Evolutionary conservation across 306 rosid species (phyloP).

Genomic region (Purshia tridentata): DNA sequence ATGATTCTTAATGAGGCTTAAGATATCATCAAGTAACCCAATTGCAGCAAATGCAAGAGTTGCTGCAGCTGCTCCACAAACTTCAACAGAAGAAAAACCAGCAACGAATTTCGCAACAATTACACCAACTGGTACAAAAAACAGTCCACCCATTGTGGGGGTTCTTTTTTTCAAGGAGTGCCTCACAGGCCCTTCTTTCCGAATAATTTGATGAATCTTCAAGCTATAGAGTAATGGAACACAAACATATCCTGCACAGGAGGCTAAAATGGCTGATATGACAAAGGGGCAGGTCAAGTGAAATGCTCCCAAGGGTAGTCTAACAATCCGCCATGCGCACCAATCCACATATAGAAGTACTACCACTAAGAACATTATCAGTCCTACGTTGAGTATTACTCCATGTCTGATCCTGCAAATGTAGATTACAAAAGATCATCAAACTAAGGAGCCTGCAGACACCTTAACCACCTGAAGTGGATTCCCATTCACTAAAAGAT

Average conservation of each 20-base stretch:
- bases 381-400: slow-evolving; percentile 53
- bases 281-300: slow-evolving; percentile 84
- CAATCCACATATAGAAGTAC: slow-evolving; percentile 79
- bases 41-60: slow-evolving; percentile 87
- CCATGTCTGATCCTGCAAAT: slow-evolving; percentile 71
- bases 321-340: slow-evolving; percentile 90
- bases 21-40: slow-evolving; percentile 72
- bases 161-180: slow-evolving; percentile 52
- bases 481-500: not conserved
- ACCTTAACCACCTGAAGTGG: not conserved
- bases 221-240: slow-evolving; percentile 65
- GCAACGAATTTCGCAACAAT: slow-evolving; percentile 54
- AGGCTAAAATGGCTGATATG: slow-evolving; percentile 62
- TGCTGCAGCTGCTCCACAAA: slow-evolving; percentile 62
- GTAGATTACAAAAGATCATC: slow-evolving; percentile 28
- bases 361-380: slow-evolving; percentile 50
- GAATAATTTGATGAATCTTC: slow-evolving; percentile 57
- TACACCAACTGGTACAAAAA: slow-evolving; percentile 78
- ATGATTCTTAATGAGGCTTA: slow-evolving; percentile 54
- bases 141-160: slow-evolving; percentile 92
- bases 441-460: slow-evolving; percentile 9
- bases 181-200: slow-evolving; percentile 52
- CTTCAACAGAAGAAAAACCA: slow-evolving; percentile 68
- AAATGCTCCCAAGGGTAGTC: slow-evolving; percentile 73
- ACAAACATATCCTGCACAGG: slow-evolving; percentile 81